Evolutionary conservation across 139 green algal species (phyloP).

Genomic region (Volvox reticuliferus): DNA sequence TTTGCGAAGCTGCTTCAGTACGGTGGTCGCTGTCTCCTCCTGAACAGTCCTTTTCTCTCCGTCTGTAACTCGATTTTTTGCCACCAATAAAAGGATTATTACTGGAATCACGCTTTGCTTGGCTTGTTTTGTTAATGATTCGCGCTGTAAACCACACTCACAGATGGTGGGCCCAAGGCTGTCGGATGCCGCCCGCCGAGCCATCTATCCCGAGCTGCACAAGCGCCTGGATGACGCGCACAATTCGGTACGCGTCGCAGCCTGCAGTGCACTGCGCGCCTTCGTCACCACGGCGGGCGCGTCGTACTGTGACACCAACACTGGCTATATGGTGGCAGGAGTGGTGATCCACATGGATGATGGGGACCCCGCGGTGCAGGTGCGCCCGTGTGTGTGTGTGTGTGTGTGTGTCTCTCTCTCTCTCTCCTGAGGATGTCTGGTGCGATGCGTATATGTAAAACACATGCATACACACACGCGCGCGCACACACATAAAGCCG

Average conservation of each 20-base stretch:
- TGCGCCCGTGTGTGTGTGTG: constrained; percentile 24
- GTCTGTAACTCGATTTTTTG: too few species aligned
- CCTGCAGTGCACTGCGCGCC: constrained; percentile 51
- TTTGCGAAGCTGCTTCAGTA: too few species aligned
- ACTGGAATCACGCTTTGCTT: too few species aligned
- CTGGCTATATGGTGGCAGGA: constrained; percentile 70
- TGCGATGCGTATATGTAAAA: background rate
- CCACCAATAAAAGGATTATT: too few species aligned
- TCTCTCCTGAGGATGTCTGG: too few species aligned
- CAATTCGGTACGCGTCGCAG: constrained; percentile 70
- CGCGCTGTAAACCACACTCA: background rate
- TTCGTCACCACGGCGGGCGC: constrained; percentile 59
- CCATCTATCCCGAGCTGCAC: constrained; percentile 83
- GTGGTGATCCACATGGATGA: constrained; percentile 91
- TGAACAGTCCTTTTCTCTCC: too few species aligned
- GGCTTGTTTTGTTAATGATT: too few species aligned
- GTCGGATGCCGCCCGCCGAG: constrained; percentile 64
- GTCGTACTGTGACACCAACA: constrained; percentile 78
- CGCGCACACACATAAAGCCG: too few species aligned
- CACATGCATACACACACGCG: background rate
- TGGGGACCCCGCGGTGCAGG: constrained; percentile 66
- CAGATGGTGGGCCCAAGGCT: constrained; percentile 49
- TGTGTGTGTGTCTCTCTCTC: too few species aligned
- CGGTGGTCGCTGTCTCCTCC: too few species aligned
- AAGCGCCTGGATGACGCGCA: constrained; percentile 88